phyloP scores from a whole-genome alignment of 768 basidiomycete species.

The Daedaleopsis sinensis region DNA sequence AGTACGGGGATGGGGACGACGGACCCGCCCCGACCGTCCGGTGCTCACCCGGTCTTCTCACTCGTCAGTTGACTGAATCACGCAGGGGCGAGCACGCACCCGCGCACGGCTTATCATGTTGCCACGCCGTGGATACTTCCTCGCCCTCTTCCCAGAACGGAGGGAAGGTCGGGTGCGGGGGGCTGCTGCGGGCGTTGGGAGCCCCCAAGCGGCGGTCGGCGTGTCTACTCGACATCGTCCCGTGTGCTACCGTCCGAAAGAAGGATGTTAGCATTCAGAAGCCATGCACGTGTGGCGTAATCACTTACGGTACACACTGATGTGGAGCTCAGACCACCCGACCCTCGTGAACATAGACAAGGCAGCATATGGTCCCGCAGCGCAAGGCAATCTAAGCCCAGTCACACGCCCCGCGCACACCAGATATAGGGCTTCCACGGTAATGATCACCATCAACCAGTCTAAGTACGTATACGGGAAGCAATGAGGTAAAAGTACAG shows the following conservation, averaged over 20 bases:
- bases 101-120: conserved; percentile 13
- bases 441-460: conserved; percentile 6
- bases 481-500: conserved; percentile 20
- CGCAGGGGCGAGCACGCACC: conserved; percentile 8
- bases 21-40: conserved; percentile 22
- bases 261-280: conserved; percentile 10
- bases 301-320: conserved; percentile 7
- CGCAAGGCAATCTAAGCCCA: conserved; percentile 1
- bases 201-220: conserved; percentile 5
- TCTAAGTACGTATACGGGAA: conserved; percentile 7
- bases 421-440: not conserved
- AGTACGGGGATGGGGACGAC: conserved; percentile 20
- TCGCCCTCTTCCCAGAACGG: conserved; percentile 15
- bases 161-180: not conserved
- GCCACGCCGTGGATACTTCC: conserved; percentile 14
- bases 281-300: conserved; percentile 9
- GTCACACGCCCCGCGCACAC: conserved; percentile 12
- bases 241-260: conserved; percentile 10
- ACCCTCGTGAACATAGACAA: conserved; percentile 13
- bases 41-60: conserved; percentile 17
- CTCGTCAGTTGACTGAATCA: conserved; percentile 28
- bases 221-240: not conserved
- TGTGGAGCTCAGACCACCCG: conserved; percentile 6
- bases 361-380: conserved; percentile 16
- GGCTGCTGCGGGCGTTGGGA: not conserved